phyloP scores from a whole-genome alignment of 345 rosid species.

The Brassica carinata region DNA sequence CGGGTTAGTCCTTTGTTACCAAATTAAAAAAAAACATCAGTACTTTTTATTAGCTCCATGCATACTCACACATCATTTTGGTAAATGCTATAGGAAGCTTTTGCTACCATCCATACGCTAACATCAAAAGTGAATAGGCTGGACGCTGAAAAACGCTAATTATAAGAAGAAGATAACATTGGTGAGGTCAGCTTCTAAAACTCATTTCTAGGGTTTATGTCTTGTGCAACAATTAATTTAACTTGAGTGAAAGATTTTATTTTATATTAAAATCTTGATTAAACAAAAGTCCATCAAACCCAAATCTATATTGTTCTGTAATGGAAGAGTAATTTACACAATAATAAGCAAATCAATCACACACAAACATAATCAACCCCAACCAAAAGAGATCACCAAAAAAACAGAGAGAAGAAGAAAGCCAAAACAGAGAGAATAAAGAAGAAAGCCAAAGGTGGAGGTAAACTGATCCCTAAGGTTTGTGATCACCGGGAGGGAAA shows the following conservation, averaged over 20 bases:
- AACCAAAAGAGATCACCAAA: neutral
- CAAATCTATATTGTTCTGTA: neutral
- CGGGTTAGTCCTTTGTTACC: conserved; percentile 39
- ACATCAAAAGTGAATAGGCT: conserved; percentile 2
- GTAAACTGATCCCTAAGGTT: conserved; percentile 9
- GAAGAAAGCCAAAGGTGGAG: conserved; percentile 2
- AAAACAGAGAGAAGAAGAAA: neutral
- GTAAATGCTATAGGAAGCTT: conserved; percentile 26
- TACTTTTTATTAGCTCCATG: neutral
- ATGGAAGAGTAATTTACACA: conserved; percentile 24
- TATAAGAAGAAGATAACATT: neutral
- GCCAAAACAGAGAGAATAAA: neutral
- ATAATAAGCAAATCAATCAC: conserved; percentile 18
- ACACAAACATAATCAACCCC: neutral
- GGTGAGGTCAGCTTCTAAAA: neutral
- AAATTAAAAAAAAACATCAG: neutral
- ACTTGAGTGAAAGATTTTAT: neutral
- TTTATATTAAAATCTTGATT: neutral
- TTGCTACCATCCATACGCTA: conserved; percentile 3
- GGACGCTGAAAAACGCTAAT: neutral
- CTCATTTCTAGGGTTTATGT: neutral
- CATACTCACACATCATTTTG: conserved; percentile 6
- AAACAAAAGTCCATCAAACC: neutral
- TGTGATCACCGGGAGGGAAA: conserved; percentile 30
- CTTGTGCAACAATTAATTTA: neutral